These are phyloP conservation scores for Citrullus mucosospermus DNA, from an alignment of 306 rosid species.

Conservation along the genomic window DNA sequence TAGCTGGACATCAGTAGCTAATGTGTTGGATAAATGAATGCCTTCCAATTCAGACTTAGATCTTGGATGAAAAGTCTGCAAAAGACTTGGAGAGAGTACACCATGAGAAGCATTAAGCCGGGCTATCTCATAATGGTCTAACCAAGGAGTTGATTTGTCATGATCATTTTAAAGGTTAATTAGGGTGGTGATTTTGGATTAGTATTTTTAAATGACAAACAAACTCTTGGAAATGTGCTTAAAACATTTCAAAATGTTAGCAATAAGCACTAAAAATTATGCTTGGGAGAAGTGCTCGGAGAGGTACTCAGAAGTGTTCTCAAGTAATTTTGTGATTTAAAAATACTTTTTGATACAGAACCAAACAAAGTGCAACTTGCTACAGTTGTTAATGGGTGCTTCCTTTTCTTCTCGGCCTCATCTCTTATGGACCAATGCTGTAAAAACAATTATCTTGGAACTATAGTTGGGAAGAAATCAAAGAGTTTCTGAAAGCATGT, in stretches of 20 bases:
- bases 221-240: background rate
- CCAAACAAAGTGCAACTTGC: background rate
- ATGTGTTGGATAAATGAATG: no score
- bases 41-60: no score
- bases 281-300: background rate
- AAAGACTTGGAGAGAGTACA: no score
- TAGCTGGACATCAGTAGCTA: no score
- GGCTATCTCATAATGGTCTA: no score
- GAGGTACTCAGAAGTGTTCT: background rate
- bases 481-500: background rate
- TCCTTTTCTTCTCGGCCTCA: background rate
- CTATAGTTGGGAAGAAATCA: background rate
- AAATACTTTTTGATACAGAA: background rate
- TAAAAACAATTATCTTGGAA: background rate
- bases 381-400: background rate
- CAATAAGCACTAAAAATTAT: background rate
- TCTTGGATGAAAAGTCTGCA: no score
- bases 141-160: no score
- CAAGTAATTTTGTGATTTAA: background rate
- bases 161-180: background rate
- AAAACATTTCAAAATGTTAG: background rate
- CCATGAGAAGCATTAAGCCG: no score
- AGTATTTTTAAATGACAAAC: background rate
- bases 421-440: background rate
- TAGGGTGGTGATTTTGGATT: background rate